Evolutionary conservation across 352 stramenopile species (phyloP).

Genomic region (Phytophthora agathidicida): DNA sequence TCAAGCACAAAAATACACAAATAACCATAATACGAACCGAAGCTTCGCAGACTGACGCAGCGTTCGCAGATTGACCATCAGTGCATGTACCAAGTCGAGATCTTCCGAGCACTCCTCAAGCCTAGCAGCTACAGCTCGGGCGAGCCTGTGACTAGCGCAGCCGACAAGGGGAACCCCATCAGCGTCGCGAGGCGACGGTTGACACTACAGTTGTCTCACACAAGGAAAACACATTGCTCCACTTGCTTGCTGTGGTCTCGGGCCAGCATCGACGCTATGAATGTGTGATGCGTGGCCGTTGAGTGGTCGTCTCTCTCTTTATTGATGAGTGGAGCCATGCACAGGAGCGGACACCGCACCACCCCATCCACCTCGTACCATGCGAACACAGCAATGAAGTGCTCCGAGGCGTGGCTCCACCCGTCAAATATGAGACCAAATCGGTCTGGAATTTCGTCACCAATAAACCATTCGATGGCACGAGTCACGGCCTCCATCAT

Average conservation of each 20-base stretch:
- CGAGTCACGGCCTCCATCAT: background rate
- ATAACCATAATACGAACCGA: conserved; percentile 2
- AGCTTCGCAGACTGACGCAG: conserved; percentile 3
- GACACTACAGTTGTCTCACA: background rate
- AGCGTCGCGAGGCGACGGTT: too few species aligned
- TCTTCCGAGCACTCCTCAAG: background rate
- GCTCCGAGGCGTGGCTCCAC: conserved; percentile 8
- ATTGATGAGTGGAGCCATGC: conserved; percentile 3
- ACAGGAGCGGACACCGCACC: background rate
- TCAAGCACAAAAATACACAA: background rate
- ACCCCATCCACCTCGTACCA: background rate
- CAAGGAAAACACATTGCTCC: background rate
- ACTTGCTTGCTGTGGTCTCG: background rate
- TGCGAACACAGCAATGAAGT: conserved; percentile 12
- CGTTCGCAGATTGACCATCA: conserved; percentile 12
- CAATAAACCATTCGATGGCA: background rate
- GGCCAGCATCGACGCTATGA: background rate
- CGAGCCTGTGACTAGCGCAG: background rate
- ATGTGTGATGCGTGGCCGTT: background rate
- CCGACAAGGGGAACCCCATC: too few species aligned
- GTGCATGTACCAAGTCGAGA: background rate
- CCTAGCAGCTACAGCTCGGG: too few species aligned
- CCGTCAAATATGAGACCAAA: conserved; percentile 15
- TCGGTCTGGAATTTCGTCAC: background rate
- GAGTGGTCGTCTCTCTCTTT: background rate